A percentile compares a stretch with the other conserved stretches of the same genome.
These are phyloP conservation scores for Euphrasia confusa DNA, from an alignment of 257 asterid species.

Conservation along the genomic window DNA sequence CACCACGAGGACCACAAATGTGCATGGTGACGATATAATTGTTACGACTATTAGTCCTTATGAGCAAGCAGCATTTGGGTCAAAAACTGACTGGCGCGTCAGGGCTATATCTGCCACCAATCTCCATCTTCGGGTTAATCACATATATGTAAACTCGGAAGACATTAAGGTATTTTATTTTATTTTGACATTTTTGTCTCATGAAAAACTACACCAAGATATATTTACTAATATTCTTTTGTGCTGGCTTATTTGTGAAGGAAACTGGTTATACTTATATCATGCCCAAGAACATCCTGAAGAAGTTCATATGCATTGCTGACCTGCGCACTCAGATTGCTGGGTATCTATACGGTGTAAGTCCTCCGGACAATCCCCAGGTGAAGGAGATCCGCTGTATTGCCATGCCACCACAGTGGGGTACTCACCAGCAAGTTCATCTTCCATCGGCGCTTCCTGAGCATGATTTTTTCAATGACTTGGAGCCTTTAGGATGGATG, in stretches of 20 bases:
- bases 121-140: conserved; percentile 94
- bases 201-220: background rate
- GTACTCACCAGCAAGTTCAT: conserved; percentile 93
- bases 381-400: conserved; percentile 98
- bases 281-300: conserved; percentile 96
- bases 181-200: background rate
- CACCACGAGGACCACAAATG: conserved; percentile 88
- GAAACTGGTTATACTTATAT: conserved; percentile 97
- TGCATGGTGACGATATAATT: conserved; percentile 87
- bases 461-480: conserved; percentile 78
- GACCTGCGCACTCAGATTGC: conserved; percentile 93
- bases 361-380: conserved; percentile 99
- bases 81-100: conserved; percentile 99
- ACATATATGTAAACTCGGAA: conserved; percentile 94
- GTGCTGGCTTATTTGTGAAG: conserved; percentile 39
- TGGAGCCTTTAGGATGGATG: conserved; percentile 99
- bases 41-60: conserved; percentile 96
- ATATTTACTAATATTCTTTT: conserved; percentile 2
- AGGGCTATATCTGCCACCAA: conserved; percentile 98
- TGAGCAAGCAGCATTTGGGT: conserved; percentile 77
- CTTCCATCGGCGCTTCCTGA: conserved; percentile 89
- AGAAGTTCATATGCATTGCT: conserved; percentile 94
- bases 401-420: conserved; percentile 97
- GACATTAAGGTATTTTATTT: conserved; percentile 71
- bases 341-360: conserved; percentile 84